Evolutionary conservation across 352 stramenopile species (phyloP).

Genomic region (Elongisporangium undulatum): DNA sequence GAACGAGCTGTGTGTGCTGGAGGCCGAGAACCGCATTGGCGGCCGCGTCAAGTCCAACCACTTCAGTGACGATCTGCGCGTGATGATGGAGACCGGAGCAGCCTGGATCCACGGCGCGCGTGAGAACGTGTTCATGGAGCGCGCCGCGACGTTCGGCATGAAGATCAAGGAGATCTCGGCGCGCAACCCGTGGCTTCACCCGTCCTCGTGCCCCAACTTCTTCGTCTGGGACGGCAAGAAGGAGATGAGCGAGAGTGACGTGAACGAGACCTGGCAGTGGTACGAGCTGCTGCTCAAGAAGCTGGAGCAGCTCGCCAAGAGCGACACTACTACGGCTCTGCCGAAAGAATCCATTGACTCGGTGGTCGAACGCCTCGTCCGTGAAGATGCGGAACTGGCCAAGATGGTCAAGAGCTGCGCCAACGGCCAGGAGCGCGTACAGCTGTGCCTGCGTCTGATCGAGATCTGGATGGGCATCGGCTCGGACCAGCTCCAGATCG

Average conservation of each 20-base stretch:
- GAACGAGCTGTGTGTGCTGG: conserved; percentile 37
- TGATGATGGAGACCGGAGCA: conserved; percentile 35
- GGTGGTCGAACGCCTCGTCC: conserved; percentile 31
- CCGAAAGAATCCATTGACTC: conserved; percentile 5
- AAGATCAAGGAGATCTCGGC: conserved; percentile 35
- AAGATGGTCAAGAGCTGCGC: conserved; percentile 7
- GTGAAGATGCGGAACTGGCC: conserved; percentile 14
- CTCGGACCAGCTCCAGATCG: conserved; percentile 43
- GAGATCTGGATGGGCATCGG: conserved; percentile 57
- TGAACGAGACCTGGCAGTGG: conserved; percentile 37
- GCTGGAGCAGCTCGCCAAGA: conserved; percentile 21
- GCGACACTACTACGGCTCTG: background rate
- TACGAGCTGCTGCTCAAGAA: conserved; percentile 35
- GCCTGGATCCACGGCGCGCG: conserved; percentile 53
- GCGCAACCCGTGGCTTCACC: conserved; percentile 55
- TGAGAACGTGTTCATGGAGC: conserved; percentile 30
- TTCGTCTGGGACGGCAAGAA: conserved; percentile 25
- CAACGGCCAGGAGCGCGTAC: conserved; percentile 21
- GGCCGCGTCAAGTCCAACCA: conserved; percentile 34
- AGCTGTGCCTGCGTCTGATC: conserved; percentile 41
- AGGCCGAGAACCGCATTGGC: conserved; percentile 37
- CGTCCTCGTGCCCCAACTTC: conserved; percentile 34
- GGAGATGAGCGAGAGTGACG: conserved; percentile 20
- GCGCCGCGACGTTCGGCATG: conserved; percentile 32
- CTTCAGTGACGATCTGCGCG: conserved; percentile 30